Evolutionary conservation across 2,329 filamentous ascomycete species (phyloP), one percentile per base, ranked within the genome.

Genomic region (Neurospora sp.): DNA sequence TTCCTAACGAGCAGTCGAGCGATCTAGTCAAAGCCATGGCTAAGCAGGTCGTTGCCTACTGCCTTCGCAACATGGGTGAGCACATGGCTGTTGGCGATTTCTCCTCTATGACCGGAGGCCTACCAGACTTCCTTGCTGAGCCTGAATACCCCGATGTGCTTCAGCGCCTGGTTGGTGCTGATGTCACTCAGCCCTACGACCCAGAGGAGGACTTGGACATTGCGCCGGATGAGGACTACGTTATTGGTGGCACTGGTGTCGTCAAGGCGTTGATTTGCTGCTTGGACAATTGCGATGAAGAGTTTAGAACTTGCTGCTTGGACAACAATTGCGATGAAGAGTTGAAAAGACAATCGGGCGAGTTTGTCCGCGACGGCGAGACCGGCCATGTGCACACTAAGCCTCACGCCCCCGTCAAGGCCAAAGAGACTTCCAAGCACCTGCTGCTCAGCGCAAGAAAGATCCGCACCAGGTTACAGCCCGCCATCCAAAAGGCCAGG

Each of bases 11-110:
- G 28, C 89, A 93, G 70, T 92, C 91, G n/a, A 93, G 91, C 69
- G 96, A 97, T 78, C 88, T 97, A 33, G 92, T 97, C 76, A 96
- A 93, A 79, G 94, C 93, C 3, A 85, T 97, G 75, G 94, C 93
- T 0, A 96, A 95, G 77, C 94, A 97, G 79, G 91, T 97, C n/a
- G 90, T 97, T 62, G 95, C 93, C 0, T 97, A 97, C 79, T 97
- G 92, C 73, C 85, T 99, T 72, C 89, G 92, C 70, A 99, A 99
- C 76, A 90, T 99, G 84, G 46, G 46, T 33, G 93, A 97, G 78
- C 87, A 87, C 10, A 87, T 91, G 17, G 88, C 82, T 40, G 79
- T 83, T 68, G 78, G 82, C n/a, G 78, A 82, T 81, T 77, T 43
- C 11, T 75, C 69, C 76, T 58, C 46, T 4, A 58, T 58, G 23